Conservation (phyloP, 1,284 basidiomycete species). For the Vanrija sp. region DNA sequence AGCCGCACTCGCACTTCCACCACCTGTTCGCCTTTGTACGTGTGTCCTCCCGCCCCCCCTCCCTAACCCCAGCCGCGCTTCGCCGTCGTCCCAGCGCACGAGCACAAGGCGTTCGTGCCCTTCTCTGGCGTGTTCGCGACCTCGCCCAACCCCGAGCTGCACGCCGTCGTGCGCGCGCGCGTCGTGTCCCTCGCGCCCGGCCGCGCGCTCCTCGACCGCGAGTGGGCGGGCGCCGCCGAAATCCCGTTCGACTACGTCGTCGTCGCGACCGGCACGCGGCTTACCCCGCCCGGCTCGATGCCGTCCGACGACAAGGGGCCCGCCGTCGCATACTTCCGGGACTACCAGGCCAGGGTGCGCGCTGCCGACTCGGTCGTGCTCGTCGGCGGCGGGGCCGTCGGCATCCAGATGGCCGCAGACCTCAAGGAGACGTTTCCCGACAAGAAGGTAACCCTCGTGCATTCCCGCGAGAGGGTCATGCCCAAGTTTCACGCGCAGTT, state of each 20-base stretch:
- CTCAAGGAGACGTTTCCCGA: slow-evolving; percentile 60
- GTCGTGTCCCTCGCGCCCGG: slow-evolving; percentile 5
- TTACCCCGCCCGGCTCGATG: slow-evolving; percentile 36
- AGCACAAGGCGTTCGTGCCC: slow-evolving; percentile 64
- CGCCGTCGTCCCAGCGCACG: slow-evolving; percentile 62
- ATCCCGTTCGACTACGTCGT: slow-evolving; percentile 38
- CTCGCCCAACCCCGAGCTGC: slow-evolving; percentile 1
- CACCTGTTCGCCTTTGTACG: slow-evolving; percentile 33
- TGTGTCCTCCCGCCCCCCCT: not conserved
- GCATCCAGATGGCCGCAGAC: slow-evolving; percentile 63
- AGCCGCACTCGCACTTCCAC: slow-evolving; percentile 34
- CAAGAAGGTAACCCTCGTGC: slow-evolving; percentile 63
- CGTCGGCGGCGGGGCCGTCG: slow-evolving; percentile 48
- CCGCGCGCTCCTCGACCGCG: slow-evolving; percentile 16
- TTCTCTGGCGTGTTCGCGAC: slow-evolving; percentile 30
- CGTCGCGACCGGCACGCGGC: slow-evolving; percentile 38
- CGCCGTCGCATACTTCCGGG: slow-evolving; percentile 19
- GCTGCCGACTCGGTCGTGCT: slow-evolving; percentile 32
- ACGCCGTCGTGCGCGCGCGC: slow-evolving; percentile 15
- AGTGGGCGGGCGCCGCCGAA: slow-evolving; percentile 8
- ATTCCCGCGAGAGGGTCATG: slow-evolving; percentile 60
- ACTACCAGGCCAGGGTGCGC: slow-evolving; percentile 24
- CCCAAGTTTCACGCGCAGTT: slow-evolving; percentile 59
- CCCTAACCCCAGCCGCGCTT: slow-evolving; percentile 52
- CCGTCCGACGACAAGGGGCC: slow-evolving; percentile 14